Percentiles rank a stretch among this genome's conserved stretches.
Conservation (phyloP, 2,329 filamentous ascomycete species). For the Aspergillus felis region DNA sequence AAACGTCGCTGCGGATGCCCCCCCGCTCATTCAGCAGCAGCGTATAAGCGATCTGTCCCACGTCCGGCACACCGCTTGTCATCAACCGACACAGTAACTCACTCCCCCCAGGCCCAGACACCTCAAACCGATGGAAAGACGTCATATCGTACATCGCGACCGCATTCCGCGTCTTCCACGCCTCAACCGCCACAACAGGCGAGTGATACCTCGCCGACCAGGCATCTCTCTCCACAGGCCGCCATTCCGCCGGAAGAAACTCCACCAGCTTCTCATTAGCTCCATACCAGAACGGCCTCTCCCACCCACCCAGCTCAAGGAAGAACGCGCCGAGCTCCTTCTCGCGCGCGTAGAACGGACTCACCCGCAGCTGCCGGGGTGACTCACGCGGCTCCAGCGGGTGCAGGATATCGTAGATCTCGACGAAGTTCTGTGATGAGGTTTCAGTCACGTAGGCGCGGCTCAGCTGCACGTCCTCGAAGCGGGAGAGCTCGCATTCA, state of each 20-base stretch:
- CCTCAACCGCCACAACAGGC: conserved; percentile 56
- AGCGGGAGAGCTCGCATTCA: conserved; percentile 58
- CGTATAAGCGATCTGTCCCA: conserved; percentile 54
- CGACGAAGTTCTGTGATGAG: conserved; percentile 58
- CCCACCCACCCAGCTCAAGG: conserved; percentile 58
- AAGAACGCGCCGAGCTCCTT: conserved; percentile 51
- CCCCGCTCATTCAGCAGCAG: conserved; percentile 53
- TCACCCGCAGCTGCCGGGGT: conserved; percentile 56
- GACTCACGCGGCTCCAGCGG: conserved; percentile 56
- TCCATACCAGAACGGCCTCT: conserved; percentile 61
- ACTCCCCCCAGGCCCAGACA: conserved; percentile 55
- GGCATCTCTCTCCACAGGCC: conserved; percentile 52
- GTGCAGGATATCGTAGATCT: conserved; percentile 63
- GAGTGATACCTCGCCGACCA: conserved; percentile 59
- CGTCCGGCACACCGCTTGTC: conserved; percentile 37
- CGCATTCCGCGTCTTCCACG: conserved; percentile 61
- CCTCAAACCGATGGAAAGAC: conserved; percentile 55
- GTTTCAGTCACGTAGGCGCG: conserved; percentile 56
- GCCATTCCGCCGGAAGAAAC: conserved; percentile 52
- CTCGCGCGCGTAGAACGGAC: conserved; percentile 56
- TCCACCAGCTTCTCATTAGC: conserved; percentile 51
- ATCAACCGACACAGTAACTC: conserved; percentile 52
- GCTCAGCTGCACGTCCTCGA: conserved; percentile 58
- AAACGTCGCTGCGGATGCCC: conserved; percentile 55
- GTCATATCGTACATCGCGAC: conserved; percentile 63